Evolutionary conservation across 192 early-diverging fungal genomes (phyloP), one percentile per base, ranked within the genome.

Genomic region (Rhizoclosmatium sp.): DNA sequence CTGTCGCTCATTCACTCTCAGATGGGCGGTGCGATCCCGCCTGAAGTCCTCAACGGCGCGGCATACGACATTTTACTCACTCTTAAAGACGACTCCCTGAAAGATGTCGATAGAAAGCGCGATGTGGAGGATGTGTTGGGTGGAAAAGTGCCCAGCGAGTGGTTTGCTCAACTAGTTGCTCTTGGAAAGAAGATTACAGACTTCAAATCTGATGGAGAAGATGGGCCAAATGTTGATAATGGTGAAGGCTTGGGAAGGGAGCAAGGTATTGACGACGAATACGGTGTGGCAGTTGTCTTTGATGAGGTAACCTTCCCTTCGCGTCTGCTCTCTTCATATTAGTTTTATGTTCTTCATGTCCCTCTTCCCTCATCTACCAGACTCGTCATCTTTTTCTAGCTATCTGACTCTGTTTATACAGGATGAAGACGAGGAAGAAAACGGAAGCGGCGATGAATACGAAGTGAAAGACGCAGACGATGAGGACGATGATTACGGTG

Each of bases 181-280:
- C 88, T 99, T 45, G 95, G 95, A 16, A 97, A 96, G 76, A 93
- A 95, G 72, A 95, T 99, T 64, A 98, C 97, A 3, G 98, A 99
- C 78, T 99, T 94, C 62, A 61, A 88, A 5, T 89, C 80, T 31
- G 83, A 83, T 2, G 89, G 87, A 3, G 94, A 92, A 54, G 89
- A 90, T 54, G 88, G 85, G 46, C 86, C 85, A 31, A 87, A 84
- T 42, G 87, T 21, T 7, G 72, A 75, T 16, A 49, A 59, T 47
- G 69, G 69, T 3, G 69, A 48, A 44, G 48, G 7, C 41, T 16
- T 48, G 69, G 49, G 23, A n/a, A 7, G 69, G 23, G 72, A 75
- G 19, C 58, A 78, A 21, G 84, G 66, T 2, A 59, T 90, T 45
- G 97, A 96, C 58, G 95, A 98, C 58, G 93, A 96, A 77, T 82